Conservation (phyloP, 1,284 basidiomycete species). For the Golubevia pallescens region DNA sequence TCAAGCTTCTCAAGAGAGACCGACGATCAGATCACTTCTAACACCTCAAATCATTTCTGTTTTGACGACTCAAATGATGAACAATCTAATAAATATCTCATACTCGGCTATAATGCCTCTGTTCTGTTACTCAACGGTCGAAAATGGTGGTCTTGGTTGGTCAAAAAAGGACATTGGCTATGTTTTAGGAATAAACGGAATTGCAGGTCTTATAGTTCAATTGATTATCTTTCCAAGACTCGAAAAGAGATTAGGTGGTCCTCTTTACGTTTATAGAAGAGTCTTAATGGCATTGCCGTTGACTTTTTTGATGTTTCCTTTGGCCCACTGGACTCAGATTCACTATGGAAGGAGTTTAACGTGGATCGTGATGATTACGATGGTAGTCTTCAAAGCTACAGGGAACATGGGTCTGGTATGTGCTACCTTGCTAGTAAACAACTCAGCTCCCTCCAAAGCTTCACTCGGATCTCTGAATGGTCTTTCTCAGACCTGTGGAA, state of each 20-base stretch:
- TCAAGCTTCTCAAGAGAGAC: background rate
- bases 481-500: slow-evolving; percentile 28
- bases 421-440: slow-evolving; percentile 33
- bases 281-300: slow-evolving; percentile 24
- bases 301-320: slow-evolving; percentile 28
- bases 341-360: slow-evolving; percentile 3
- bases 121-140: slow-evolving; percentile 29
- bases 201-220: slow-evolving; percentile 32
- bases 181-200: slow-evolving; percentile 32
- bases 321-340: slow-evolving; percentile 26
- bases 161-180: slow-evolving; percentile 27
- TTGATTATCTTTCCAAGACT: slow-evolving; percentile 29
- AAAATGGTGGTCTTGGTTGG: slow-evolving; percentile 28
- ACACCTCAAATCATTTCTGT: slow-evolving; percentile 28
- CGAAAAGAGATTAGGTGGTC: slow-evolving; percentile 27
- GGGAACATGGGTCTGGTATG: slow-evolving; percentile 39
- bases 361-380: slow-evolving; percentile 7
- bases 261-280: slow-evolving; percentile 18
- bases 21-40: slow-evolving; percentile 18
- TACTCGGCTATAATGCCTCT: slow-evolving; percentile 34
- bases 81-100: slow-evolving; percentile 38
- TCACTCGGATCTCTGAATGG: slow-evolving; percentile 37
- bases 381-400: slow-evolving; percentile 21
- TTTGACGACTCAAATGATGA: slow-evolving; percentile 24
- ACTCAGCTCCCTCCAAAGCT: slow-evolving; percentile 20